Conservation (phyloP, 2,329 filamentous ascomycete species). For the Talaromyces marneffei region DNA sequence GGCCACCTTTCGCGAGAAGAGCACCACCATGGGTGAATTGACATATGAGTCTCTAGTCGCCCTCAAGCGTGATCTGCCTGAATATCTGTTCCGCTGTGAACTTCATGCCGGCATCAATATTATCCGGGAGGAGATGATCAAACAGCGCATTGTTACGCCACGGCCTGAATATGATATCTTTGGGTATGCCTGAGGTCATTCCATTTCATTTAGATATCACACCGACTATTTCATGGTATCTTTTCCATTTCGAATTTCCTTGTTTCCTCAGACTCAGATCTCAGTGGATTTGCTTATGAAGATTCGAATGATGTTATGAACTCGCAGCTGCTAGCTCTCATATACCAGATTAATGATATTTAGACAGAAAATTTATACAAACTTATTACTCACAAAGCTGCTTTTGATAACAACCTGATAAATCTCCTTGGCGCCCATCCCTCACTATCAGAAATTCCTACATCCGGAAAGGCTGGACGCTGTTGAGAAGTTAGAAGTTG, state of each 20-base stretch:
- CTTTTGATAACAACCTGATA: background rate
- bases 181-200: background rate
- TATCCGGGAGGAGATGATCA: conserved; percentile 11
- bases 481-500: background rate
- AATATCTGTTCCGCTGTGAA: conserved; percentile 1
- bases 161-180: background rate
- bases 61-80: conserved; percentile 7
- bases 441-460: background rate
- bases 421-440: background rate
- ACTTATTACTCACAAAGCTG: background rate
- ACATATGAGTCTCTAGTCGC: conserved; percentile 8
- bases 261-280: background rate
- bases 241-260: background rate
- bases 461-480: background rate
- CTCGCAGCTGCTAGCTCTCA: background rate
- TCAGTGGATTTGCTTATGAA: background rate
- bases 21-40: conserved; percentile 8
- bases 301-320: background rate
- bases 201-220: background rate
- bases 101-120: conserved; percentile 9
- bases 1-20: conserved; percentile 3
- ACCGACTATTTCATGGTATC: background rate
- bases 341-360: background rate
- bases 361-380: background rate
- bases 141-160: background rate